phyloP scores from a whole-genome alignment of 306 rosid species.

The Trifolium fragiferum region DNA sequence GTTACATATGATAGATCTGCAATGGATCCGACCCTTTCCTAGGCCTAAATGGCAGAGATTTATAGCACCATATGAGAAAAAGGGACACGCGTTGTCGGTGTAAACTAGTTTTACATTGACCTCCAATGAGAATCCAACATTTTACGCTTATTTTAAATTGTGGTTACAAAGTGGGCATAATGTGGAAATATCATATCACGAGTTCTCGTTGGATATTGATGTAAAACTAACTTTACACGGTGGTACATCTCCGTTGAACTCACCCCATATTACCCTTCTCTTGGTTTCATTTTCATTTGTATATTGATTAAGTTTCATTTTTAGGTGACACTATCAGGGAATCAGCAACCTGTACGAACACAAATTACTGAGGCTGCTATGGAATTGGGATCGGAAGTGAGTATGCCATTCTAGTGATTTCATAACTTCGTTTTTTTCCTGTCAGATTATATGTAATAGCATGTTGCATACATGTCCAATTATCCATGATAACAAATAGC shows the following conservation, averaged over 20 bases:
- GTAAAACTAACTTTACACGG: no score
- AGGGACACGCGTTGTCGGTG: no score
- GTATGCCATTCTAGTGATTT: conserved; percentile 33
- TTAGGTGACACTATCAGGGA: conserved; percentile 85
- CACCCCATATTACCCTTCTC: neutral
- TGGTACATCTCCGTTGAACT: no score
- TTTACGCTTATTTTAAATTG: no score
- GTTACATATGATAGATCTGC: neutral
- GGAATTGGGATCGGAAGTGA: conserved; percentile 89
- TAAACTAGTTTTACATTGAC: no score
- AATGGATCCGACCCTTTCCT: neutral
- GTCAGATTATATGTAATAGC: conserved; percentile 3
- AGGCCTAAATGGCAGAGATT: neutral
- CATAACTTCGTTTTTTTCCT: neutral
- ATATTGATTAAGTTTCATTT: conserved; percentile 34
- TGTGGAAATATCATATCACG: no score
- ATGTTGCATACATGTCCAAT: neutral
- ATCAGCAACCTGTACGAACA: conserved; percentile 82
- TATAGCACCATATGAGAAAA: neutral
- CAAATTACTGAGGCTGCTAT: conserved; percentile 88
- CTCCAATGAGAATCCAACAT: no score
- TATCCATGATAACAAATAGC: neutral
- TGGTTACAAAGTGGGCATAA: no score
- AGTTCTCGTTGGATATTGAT: no score
- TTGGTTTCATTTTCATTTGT: conserved; percentile 31